Base-by-base conservation (phyloP, 495 filamentous ascomycete species). In the Penicillium ochrochloron region DNA sequence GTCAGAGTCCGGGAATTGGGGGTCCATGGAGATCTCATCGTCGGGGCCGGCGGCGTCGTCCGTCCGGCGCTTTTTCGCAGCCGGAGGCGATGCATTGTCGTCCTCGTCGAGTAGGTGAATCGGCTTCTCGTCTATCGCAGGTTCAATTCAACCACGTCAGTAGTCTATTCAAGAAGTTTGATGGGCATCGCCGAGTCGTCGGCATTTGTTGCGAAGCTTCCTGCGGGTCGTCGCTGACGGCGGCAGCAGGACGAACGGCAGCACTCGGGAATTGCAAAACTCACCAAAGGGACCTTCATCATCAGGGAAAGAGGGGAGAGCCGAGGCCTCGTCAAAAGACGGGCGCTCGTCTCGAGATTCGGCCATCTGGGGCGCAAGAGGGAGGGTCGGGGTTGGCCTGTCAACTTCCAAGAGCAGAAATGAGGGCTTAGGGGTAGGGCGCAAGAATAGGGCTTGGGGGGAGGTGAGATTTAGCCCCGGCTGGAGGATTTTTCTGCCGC, bases 391-490 rank as follows among this genome's bases (percentile, higher is more conserved):
- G 63, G 66, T 72, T 68, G 65, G 63, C 60, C 66, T 65, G 57
- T 71, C 69, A 73, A 72, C 70, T 78, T 81, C 78, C 80, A 73
- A 76, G 78, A 81, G 75, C 69, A 82, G 80, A 79, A 82, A 82
- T 82, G 74, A 82, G 80, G 80, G 80, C 80, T 82, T 82, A 81
- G 78, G 78, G 77, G 70, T 80, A 82, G 80, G 80, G 80, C 80
- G 78, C 77, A 71, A 73, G 66, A 67, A 68, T 70, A 75, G 68
- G 70, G 68, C 72, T 69, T 69, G 53, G 60, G 27, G 34, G 53
- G 53, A 60, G 58, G 66, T 57, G 61, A 62, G 66, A 63, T 54
- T 62, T 54, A 50, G 60, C 65, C 56, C 34, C 25, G 61, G 65
- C 61, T 56, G 64, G 64, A 60, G 35, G 62, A 63, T 70, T 72